Evolutionary conservation across 83 land plant genomes (phyloP), one percentile per base, ranked within the genome.

Genomic region (Picea abies): DNA sequence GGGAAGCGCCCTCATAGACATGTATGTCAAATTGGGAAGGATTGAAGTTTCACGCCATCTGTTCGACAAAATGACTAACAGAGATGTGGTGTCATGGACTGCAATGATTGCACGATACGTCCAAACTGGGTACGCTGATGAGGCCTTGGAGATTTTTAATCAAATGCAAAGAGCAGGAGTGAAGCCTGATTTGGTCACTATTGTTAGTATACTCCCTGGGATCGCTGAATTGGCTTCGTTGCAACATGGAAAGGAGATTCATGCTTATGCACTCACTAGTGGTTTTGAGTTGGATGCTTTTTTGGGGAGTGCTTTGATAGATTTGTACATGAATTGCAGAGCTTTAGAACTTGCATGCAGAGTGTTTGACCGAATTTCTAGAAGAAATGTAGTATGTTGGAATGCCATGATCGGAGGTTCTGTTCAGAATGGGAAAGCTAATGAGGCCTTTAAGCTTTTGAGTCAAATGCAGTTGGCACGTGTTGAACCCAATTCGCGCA

Each of bases 301-400:
- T 65, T 70, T 81, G 2, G 64, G 52, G 35, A 91, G 83, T 82
- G 79, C 89, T 41, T 68, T 91, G 39, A 69, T 91, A 8, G 87
- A 88, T 56, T 84, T 91, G 89, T 91, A 88, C 68, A 79, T 32
- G 23, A 91, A 86, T 65, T 83, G 87, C 83, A 84, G 85, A 37
- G 49, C 60, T 60, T 32, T 86, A 12, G 81, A 7, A 14, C 20
- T 25, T 37, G 93, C 93, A 20, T 17, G 70, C 56, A 35, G 47
- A 14, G 61, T 88, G 4, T 91, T 91, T 85, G 84, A 91, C 44
- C 25, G 76, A 16, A 67, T 83, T 71, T 10, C 25, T n/a, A 44
- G 80, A 37, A 86, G 68, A 72, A 89, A 72, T 61, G 78, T 83
- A 14, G 87, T 89, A 20, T 80, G 89, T 1, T 91, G 93, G 91